These are phyloP conservation scores for Meredithiella fracta DNA, from an alignment of 2,329 filamentous ascomycete species.

Conservation along the genomic window DNA sequence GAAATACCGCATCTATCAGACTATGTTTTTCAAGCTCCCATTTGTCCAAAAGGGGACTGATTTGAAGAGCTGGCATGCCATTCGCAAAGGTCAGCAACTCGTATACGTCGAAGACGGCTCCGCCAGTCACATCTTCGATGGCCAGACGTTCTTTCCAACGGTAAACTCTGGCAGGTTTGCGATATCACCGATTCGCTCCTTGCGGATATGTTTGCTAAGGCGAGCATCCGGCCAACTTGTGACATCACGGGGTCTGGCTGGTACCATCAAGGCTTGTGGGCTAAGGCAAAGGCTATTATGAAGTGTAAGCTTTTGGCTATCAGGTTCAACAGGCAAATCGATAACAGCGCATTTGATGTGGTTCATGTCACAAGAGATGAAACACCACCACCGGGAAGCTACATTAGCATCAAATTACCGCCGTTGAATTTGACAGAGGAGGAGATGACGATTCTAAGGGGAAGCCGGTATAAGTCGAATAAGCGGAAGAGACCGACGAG, in stretches of 20 bases:
- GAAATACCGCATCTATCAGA: slow-evolving; percentile 70
- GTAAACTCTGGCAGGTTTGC: slow-evolving; percentile 87
- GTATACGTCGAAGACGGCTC: slow-evolving; percentile 25
- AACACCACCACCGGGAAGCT: slow-evolving; percentile 19
- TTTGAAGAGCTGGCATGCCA: slow-evolving; percentile 15
- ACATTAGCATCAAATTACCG: slow-evolving; percentile 25
- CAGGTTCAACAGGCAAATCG: slow-evolving; percentile 36
- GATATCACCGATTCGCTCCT: slow-evolving; percentile 76
- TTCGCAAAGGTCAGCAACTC: slow-evolving; percentile 21
- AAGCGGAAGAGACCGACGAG: slow-evolving; percentile 16
- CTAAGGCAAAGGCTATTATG: slow-evolving; percentile 75
- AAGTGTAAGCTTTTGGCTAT: slow-evolving; percentile 65
- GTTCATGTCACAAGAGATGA: slow-evolving; percentile 24
- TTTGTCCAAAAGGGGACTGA: slow-evolving; percentile 24
- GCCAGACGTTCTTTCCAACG: slow-evolving; percentile 58
- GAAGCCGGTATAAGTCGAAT: slow-evolving; percentile 19
- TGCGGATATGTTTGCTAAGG: slow-evolving; percentile 44
- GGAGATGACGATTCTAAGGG: slow-evolving; percentile 22
- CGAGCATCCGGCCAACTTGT: slow-evolving; percentile 41
- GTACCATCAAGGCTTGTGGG: slow-evolving; percentile 67
- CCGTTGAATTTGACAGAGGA: slow-evolving; percentile 25
- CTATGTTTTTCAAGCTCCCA: slow-evolving; percentile 65
- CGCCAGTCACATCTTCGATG: slow-evolving; percentile 66
- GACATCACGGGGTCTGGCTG: slow-evolving; percentile 56
- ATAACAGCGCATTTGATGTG: slow-evolving; percentile 30